phyloP scores from a whole-genome alignment of 345 rosid genomes.

The Hevea brasiliensis region DNA sequence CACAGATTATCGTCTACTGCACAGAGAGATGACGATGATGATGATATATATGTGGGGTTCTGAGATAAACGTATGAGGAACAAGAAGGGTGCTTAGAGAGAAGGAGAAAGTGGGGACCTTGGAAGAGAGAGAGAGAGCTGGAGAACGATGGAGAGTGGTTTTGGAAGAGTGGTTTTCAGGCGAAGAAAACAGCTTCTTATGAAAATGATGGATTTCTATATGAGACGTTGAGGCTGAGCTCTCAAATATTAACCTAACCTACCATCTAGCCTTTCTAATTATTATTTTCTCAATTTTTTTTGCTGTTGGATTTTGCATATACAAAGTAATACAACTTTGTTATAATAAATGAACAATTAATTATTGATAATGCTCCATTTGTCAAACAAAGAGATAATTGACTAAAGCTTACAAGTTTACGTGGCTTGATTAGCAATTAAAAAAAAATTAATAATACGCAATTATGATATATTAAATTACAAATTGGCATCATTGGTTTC shows the following conservation, averaged over 20 bases:
- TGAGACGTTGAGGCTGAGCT: too few species aligned
- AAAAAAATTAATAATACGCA: too few species aligned
- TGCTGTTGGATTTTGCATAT: too few species aligned
- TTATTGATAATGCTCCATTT: too few species aligned
- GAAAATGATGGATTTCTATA: conserved; percentile 7
- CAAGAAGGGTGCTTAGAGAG: background rate
- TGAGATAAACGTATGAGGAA: conserved; percentile 17
- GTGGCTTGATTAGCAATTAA: conserved; percentile 5
- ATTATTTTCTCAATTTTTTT: too few species aligned
- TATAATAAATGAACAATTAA: too few species aligned
- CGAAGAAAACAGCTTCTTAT: conserved; percentile 22
- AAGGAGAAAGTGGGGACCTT: conserved; percentile 4
- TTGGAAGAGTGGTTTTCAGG: conserved; percentile 25
- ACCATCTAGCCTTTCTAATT: too few species aligned
- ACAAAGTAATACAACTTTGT: too few species aligned
- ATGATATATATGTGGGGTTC: background rate
- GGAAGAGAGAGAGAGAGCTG: background rate
- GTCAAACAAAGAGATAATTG: too few species aligned
- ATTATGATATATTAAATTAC: background rate
- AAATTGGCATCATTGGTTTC: background rate
- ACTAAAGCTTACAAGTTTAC: background rate
- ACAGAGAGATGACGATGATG: conserved; percentile 1
- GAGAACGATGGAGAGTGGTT: background rate
- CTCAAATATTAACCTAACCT: too few species aligned
- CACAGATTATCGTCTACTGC: too few species aligned